Conservation (phyloP, 768 basidiomycete genomes). For the Strobilomyces dryophilus region DNA sequence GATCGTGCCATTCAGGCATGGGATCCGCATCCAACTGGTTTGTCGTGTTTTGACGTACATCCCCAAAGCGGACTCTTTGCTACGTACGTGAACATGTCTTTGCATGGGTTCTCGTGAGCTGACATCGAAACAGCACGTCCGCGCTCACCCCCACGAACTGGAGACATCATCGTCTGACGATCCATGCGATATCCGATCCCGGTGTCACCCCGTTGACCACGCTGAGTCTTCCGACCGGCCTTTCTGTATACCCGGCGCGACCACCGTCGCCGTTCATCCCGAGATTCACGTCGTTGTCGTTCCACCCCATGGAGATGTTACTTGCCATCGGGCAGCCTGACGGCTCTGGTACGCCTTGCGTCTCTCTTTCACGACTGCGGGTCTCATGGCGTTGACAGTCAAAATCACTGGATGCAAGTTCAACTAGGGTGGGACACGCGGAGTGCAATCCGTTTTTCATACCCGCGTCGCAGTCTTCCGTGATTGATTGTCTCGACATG, state of each 20-base stretch:
- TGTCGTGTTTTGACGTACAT: constrained; percentile 87
- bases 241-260: constrained; percentile 52
- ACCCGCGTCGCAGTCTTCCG: too few relatives aligned
- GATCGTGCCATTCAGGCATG: constrained; percentile 58
- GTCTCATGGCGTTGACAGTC: constrained; percentile 33
- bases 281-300: constrained; percentile 59
- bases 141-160: constrained; percentile 55
- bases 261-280: constrained; percentile 59
- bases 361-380: background rate
- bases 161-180: constrained; percentile 59
- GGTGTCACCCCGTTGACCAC: constrained; percentile 34
- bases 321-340: constrained; percentile 72
- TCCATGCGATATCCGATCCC: constrained; percentile 50
- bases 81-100: constrained; percentile 48
- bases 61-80: constrained; percentile 79
- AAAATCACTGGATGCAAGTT: constrained; percentile 59
- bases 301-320: constrained; percentile 87
- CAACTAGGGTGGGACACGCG: constrained; percentile 18
- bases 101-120: background rate
- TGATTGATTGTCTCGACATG: background rate
- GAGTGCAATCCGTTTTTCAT: background rate
- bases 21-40: constrained; percentile 63
- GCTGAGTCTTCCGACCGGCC: constrained; percentile 50
- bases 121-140: constrained; percentile 45
- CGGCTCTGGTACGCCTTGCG: constrained; percentile 45